Evolutionary conservation across 1,139 yeast genomes (phyloP).

Genomic region (Pneumocystis sp.): DNA sequence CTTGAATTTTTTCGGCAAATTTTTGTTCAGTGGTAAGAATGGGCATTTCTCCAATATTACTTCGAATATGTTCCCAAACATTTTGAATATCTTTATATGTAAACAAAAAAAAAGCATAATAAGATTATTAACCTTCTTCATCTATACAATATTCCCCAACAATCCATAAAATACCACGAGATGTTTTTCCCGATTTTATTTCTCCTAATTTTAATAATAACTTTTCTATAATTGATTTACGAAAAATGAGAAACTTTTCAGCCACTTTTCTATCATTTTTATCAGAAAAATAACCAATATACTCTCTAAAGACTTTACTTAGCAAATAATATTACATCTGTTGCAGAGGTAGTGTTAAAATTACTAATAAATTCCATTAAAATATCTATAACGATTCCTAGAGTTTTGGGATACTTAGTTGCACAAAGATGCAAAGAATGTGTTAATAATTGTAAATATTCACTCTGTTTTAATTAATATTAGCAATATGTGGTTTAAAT

Average conservation of each 20-base stretch:
- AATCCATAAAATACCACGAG: constrained; percentile 90
- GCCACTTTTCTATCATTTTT: constrained; percentile 45
- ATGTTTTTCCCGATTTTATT: constrained; percentile 77
- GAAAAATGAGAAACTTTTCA: constrained; percentile 74
- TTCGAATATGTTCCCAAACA: constrained; percentile 78
- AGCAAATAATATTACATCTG: constrained; percentile 74
- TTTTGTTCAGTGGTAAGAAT: constrained; percentile 61
- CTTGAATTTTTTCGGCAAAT: constrained; percentile 21
- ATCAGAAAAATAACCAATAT: not conserved
- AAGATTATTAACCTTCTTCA: not conserved
- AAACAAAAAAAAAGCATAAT: constrained; percentile 13
- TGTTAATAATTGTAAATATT: constrained; percentile 78
- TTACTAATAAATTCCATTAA: constrained; percentile 77
- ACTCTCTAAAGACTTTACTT: constrained; percentile 25
- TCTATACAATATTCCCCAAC: constrained; percentile 68
- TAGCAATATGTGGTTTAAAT: constrained; percentile 34
- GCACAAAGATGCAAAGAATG: constrained; percentile 85
- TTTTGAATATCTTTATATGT: constrained; percentile 61
- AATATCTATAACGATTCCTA: constrained; percentile 78
- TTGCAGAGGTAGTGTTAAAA: constrained; percentile 70
- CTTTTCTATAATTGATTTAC: constrained; percentile 50
- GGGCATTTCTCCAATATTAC: constrained; percentile 82
- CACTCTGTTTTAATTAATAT: constrained; percentile 32
- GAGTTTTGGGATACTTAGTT: constrained; percentile 74
- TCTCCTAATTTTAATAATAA: constrained; percentile 48